Conservation (phyloP, 2,329 filamentous ascomycete genomes). For the Pseudogymnoascus sp. region DNA sequence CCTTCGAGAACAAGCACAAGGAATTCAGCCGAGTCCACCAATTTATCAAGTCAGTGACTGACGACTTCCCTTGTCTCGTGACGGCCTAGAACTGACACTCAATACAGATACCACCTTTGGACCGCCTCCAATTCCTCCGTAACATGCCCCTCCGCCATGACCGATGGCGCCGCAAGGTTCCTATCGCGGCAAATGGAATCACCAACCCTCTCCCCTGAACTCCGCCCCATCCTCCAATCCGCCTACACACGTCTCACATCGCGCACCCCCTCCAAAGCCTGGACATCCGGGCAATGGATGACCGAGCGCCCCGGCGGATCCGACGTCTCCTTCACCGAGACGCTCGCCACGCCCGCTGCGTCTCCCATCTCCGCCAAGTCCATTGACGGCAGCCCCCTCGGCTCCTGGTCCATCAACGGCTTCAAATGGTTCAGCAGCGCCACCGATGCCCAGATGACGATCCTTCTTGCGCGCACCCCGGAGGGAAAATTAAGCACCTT, state of each 20-base stretch:
- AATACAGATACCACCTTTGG: constrained; percentile 12
- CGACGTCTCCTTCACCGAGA: constrained; percentile 61
- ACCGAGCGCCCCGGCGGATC: constrained; percentile 61
- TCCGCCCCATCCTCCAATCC: constrained; percentile 39
- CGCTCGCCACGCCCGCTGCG: constrained; percentile 37
- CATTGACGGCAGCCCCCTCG: constrained; percentile 32
- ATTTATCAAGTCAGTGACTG: constrained; percentile 40
- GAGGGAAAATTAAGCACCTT: constrained; percentile 50
- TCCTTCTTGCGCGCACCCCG: constrained; percentile 53
- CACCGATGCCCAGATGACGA: constrained; percentile 54
- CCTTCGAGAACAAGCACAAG: constrained; percentile 28
- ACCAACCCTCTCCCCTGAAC: constrained; percentile 20
- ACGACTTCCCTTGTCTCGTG: not conserved
- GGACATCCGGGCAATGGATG: constrained; percentile 75
- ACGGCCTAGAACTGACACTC: constrained; percentile 14
- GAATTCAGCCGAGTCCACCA: constrained; percentile 48
- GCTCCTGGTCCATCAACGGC: constrained; percentile 52
- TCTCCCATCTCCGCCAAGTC: constrained; percentile 17
- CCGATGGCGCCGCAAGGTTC: constrained; percentile 50
- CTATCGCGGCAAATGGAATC: constrained; percentile 36
- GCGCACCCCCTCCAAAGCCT: constrained; percentile 41
- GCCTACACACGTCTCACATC: constrained; percentile 46
- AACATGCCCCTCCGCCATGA: constrained; percentile 56
- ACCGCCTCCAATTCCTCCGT: not conserved
- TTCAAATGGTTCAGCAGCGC: constrained; percentile 68